A percentile compares a stretch with the other conserved stretches of the same genome.
Evolutionary conservation across 2,329 filamentous ascomycete species (phyloP).

Genomic region (Aspergillus neotritici): DNA sequence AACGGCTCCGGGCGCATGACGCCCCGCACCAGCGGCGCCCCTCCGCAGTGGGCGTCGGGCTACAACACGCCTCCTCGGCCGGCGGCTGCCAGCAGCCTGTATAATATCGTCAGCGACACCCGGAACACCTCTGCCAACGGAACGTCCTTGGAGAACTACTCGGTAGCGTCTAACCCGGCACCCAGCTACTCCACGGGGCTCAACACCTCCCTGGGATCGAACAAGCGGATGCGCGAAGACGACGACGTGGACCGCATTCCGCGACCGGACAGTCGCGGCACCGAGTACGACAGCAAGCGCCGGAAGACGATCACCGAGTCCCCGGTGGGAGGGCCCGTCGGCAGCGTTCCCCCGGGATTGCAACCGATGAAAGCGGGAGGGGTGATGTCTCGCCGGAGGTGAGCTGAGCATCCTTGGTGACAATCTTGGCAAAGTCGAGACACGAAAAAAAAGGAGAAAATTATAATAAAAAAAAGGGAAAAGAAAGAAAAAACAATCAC

Average conservation of each 20-base stretch:
- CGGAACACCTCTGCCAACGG: constrained; percentile 61
- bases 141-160: constrained; percentile 63
- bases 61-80: constrained; percentile 76
- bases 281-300: constrained; percentile 64
- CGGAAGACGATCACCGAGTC: constrained; percentile 69
- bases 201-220: constrained; percentile 57
- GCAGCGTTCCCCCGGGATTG: constrained; percentile 33
- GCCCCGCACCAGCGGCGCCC: constrained; percentile 68
- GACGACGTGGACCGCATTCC: constrained; percentile 61
- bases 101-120: constrained; percentile 83
- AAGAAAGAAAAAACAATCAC: constrained; percentile 10
- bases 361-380: constrained; percentile 42
- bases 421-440: background rate
- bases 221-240: constrained; percentile 60
- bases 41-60: constrained; percentile 67
- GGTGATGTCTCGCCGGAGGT: constrained; percentile 37
- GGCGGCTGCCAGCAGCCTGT: constrained; percentile 68
- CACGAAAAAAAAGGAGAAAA: background rate
- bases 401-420: too few relatives aligned
- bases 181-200: constrained; percentile 50
- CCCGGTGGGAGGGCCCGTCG: constrained; percentile 42
- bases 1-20: constrained; percentile 78
- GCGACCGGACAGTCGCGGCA: constrained; percentile 56
- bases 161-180: constrained; percentile 60
- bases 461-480: constrained; percentile 3